Conservation (phyloP, 225 moss, liverwort and hornwort species). For the Polytrichum formosum region DNA sequence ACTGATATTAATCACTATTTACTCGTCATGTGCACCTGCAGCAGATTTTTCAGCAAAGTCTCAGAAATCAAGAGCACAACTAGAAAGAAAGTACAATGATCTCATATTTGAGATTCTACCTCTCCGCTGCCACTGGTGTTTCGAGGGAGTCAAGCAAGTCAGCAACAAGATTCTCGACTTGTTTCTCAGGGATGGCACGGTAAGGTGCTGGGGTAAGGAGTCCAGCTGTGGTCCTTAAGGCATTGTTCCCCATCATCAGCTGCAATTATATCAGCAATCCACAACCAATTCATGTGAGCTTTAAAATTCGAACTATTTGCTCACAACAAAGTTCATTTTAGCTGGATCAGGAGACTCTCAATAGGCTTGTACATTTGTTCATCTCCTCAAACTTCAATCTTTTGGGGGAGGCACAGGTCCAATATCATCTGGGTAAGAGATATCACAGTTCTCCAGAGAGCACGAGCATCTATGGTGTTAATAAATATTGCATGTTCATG, state of each 20-base stretch:
- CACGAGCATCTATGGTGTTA: too few species aligned
- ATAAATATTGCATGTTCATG: too few species aligned
- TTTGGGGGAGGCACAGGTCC: too few species aligned
- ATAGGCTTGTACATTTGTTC: too few species aligned
- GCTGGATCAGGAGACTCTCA: too few species aligned
- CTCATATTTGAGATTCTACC: too few species aligned
- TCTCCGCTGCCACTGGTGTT: not conserved
- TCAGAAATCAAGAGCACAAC: not conserved
- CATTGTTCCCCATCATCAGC: conserved; percentile 31
- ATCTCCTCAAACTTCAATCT: too few species aligned
- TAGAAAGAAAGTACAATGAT: too few species aligned
- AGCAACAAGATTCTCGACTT: conserved; percentile 46
- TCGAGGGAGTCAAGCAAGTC: conserved; percentile 42
- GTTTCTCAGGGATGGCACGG: conserved; percentile 23
- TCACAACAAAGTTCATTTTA: too few species aligned
- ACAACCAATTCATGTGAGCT: not conserved
- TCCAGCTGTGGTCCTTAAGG: conserved; percentile 6
- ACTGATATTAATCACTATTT: not conserved
- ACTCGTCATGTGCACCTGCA: not conserved
- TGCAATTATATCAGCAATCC: conserved; percentile 14
- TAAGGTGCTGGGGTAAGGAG: conserved; percentile 10
- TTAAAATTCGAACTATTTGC: too few species aligned
- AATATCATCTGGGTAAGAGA: too few species aligned
- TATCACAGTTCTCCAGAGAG: too few species aligned
- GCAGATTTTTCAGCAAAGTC: not conserved